Base-by-base conservation (phyloP, 2,329 filamentous ascomycete genomes). In the Aspergillus thermomutatus region DNA sequence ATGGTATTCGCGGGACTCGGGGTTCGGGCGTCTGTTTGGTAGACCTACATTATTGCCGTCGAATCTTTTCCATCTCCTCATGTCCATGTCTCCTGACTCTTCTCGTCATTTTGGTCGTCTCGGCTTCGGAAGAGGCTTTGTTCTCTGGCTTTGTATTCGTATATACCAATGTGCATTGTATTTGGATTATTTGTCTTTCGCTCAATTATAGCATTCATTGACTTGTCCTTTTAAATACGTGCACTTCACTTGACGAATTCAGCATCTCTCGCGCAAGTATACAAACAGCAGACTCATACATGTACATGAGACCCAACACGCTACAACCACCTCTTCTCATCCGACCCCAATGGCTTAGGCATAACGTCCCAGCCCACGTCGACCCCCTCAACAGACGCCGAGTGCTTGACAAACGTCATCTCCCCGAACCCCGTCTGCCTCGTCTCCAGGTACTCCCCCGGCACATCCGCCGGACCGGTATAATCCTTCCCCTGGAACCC, bases 281-380 rank as follows among this genome's bases (percentile, higher is more conserved):
- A n/a, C n/a, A n/a, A n/a, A n/a, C 28, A 34, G 11, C 11, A 34
- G 28, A 34, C 11, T 34, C 3, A 21, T 31, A 25, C 8, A n/a
- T n/a, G n/a, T n/a, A n/a, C n/a, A n/a, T n/a, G n/a, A n/a, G n/a
- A n/a, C n/a, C n/a, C n/a, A n/a, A n/a, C n/a, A n/a, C n/a, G n/a
- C n/a, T 46, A 57, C 10, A 60, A 37, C 60, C 60, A 63, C 23
- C 27, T 50, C 49, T 61, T 65, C 37, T 74, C 62, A 58, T 82
- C 80, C 31, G 74, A 77, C 0, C 81, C 81, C 49, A 83, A 58
- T 0, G 73, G 73, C 60, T 78, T 79, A 2, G 81, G 80, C 80
- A 83, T 82, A 4, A 72, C 57, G 45, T 82, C 76, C 78, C 80
- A 85, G 0, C 80, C 79, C 25, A 79, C 66, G 4, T 73, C 60